A percentile compares a stretch with the other conserved stretches of the same genome.
Evolutionary conservation across 192 early-diverging fungal genomes (phyloP).

Genomic region (Physocladia obscura): DNA sequence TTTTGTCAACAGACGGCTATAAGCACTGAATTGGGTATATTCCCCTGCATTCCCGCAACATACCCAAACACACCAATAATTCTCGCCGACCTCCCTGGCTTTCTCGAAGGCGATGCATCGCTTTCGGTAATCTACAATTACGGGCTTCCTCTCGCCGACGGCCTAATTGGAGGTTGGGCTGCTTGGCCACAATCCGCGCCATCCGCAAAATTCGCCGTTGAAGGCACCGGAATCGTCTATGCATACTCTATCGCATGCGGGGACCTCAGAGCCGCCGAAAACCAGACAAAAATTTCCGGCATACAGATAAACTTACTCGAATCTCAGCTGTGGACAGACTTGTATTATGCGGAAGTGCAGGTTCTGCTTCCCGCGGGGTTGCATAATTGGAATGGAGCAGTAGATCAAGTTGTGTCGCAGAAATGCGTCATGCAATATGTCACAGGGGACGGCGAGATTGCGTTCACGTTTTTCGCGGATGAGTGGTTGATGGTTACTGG

Average conservation of each 20-base stretch:
- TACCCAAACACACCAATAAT: neutral
- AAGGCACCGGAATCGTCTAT: conserved; percentile 12
- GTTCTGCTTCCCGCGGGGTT: neutral
- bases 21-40: neutral
- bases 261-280: neutral
- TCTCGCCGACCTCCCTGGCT: neutral
- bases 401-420: neutral
- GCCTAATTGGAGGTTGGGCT: conserved; percentile 16
- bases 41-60: conserved; percentile 7
- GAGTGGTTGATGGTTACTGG: conserved; percentile 29
- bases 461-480: conserved; percentile 16
- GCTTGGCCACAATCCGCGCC: conserved; percentile 13
- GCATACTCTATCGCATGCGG: neutral
- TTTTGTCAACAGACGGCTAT: neutral
- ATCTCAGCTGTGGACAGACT: neutral
- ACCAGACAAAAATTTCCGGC: neutral
- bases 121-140: conserved; percentile 11
- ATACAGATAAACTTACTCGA: neutral
- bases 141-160: conserved; percentile 3
- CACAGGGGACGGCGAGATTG: neutral
- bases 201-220: neutral
- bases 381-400: neutral
- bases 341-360: neutral
- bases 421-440: neutral
- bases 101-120: neutral